Conservation (phyloP, 73 alveolate species). For the Blepharisma japonicum region DNA sequence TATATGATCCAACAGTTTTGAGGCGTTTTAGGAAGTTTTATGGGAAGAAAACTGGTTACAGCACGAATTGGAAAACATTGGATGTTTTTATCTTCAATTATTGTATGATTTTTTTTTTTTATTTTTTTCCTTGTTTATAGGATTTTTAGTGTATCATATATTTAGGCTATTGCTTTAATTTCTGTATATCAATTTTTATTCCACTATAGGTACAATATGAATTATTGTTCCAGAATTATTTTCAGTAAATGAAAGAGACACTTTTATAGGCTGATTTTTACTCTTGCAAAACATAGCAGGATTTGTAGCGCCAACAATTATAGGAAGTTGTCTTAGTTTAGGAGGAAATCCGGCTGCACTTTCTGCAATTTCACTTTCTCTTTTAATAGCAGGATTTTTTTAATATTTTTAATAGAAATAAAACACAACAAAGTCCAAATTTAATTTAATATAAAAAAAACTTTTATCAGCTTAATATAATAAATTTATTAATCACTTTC, state of each 20-base stretch:
- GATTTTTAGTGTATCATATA: not conserved
- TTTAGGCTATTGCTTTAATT: not conserved
- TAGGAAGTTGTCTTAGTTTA: not conserved
- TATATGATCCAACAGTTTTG: conserved; percentile 4
- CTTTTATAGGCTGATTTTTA: not conserved
- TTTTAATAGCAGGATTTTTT: too few species aligned
- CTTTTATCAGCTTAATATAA: too few species aligned
- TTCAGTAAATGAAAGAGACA: not conserved
- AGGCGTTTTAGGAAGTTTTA: not conserved
- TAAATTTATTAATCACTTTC: too few species aligned
- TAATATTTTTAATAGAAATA: too few species aligned
- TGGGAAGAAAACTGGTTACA: not conserved
- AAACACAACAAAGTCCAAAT: too few species aligned
- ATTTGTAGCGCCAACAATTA: not conserved
- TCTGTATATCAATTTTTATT: not conserved
- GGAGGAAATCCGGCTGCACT: not conserved
- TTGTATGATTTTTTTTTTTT: not conserved
- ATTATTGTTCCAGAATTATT: not conserved
- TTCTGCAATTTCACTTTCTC: too few species aligned
- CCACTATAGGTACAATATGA: not conserved
- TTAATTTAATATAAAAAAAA: too few species aligned
- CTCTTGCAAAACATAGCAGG: not conserved
- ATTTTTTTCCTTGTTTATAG: not conserved
- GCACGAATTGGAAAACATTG: not conserved
- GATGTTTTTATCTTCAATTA: not conserved